Evolutionary conservation across 805 yeast genomes (phyloP).

Genomic region (Lachancea fermentati): DNA sequence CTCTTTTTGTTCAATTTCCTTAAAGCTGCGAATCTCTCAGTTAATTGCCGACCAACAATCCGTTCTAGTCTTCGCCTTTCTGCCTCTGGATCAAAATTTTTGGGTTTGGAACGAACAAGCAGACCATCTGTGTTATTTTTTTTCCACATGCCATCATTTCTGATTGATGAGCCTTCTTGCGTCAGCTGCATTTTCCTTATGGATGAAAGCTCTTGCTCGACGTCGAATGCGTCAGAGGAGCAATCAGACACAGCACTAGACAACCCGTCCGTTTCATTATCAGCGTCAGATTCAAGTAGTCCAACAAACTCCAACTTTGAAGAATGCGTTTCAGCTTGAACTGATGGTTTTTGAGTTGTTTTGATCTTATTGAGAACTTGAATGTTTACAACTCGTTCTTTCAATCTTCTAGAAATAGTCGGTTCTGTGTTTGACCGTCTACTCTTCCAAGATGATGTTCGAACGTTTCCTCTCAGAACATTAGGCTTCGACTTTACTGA

Average conservation of each 20-base stretch:
- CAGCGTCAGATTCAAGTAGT: background rate
- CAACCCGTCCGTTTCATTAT: background rate
- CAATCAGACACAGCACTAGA: slow-evolving; percentile 2
- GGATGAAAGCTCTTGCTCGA: background rate
- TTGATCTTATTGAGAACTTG: background rate
- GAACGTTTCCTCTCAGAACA: background rate
- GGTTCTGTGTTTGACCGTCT: background rate
- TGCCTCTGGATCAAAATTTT: slow-evolving; percentile 11
- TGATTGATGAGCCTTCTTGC: too few relatives aligned
- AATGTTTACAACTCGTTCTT: background rate
- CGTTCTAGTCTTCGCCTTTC: slow-evolving; percentile 17
- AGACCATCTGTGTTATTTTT: too few relatives aligned
- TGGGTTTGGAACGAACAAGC: background rate
- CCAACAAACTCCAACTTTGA: background rate
- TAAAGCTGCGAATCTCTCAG: slow-evolving; percentile 9
- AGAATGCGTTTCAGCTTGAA: background rate
- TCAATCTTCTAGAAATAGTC: background rate
- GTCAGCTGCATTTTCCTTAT: slow-evolving; percentile 4
- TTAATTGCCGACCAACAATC: slow-evolving; percentile 12
- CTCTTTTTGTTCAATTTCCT: slow-evolving; percentile 7
- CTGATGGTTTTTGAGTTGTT: background rate
- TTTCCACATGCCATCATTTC: too few relatives aligned
- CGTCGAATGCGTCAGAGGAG: slow-evolving; percentile 1
- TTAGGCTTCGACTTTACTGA: background rate
- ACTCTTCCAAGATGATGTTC: background rate